These are phyloP conservation scores for Solanum clarkiae DNA, from an alignment of 257 asterid genomes.

Conservation along the genomic window DNA sequence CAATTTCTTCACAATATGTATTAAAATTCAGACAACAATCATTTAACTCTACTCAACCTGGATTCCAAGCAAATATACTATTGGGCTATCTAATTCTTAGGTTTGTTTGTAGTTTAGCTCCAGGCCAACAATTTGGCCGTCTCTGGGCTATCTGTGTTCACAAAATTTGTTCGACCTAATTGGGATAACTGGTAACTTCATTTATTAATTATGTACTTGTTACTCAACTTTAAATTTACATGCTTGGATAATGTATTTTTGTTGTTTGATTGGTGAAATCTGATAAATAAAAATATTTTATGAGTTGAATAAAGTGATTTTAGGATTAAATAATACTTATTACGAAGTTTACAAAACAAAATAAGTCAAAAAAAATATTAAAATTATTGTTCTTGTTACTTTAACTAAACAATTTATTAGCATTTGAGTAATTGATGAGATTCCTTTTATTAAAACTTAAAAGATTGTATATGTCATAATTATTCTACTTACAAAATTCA, in stretches of 20 bases:
- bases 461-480: neutral
- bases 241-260: neutral
- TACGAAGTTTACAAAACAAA: neutral
- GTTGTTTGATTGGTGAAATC: neutral
- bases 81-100: too few relatives aligned
- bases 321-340: neutral
- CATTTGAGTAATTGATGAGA: neutral
- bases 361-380: neutral
- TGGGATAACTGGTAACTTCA: neutral
- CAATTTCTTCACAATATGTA: too few relatives aligned
- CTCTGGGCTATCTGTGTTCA: too few relatives aligned
- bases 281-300: neutral
- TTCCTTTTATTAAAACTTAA: neutral
- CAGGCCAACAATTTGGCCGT: too few relatives aligned
- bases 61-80: too few relatives aligned
- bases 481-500: neutral
- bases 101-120: too few relatives aligned
- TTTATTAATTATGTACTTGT: neutral
- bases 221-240: neutral
- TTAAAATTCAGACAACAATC: too few relatives aligned
- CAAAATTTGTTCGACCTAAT: neutral
- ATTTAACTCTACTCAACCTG: too few relatives aligned
- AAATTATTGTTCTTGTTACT: neutral
- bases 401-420: neutral
- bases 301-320: neutral